Base-by-base conservation (phyloP, 2,329 filamentous ascomycete genomes). In the Samsoniella hepiali region DNA sequence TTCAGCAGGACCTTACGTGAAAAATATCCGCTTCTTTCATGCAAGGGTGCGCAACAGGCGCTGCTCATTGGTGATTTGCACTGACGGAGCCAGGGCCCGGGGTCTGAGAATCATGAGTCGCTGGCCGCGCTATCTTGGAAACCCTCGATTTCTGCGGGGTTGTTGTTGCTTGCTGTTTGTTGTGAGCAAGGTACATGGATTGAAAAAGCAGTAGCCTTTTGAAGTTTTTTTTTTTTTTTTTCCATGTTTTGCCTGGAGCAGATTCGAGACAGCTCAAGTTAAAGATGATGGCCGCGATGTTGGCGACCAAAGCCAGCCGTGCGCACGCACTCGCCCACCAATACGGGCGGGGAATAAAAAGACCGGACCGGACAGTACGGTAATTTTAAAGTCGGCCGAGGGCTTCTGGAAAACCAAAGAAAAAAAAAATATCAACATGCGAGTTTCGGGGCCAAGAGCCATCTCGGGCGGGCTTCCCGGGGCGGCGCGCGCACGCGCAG, bases 1-100 rank as follows among this genome's bases (percentile, higher is more conserved):
- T 61, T 61, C 58, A 61, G 58, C 22, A 40, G 11, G 17, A 22
- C 22, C 13, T 36, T 61, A 38, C 50, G 31, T 45, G 40, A 61
- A 27, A 22, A 42, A 31, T 61, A 27, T 54, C 50, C 49, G 58
- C 50, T 54, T 22, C 36, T 34, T 7, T 44, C 4, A 44, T 53
- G 38, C 58, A 42, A 17, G 47, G 6, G 31, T 34, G 49, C 45
- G 22, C 58, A 54, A 34, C 10, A 17, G 15, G n/a, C 27, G 17
- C 2, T 45, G 29, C 27, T 40, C 58, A 45, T 61, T 45, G 58
- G 49, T 10, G 32, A 31, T 5, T 22, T 31, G 58, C 47, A 45
- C 49, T 44, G 58, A 61, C 49, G 6, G 36, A 29, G 7, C 7
- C 44, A 38, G 36, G 45, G 36, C 31, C 42, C 42, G 36, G 55